Evolutionary conservation across 441 rosid species (phyloP), one percentile per base, ranked within the genome.

Genomic region (Populus hybrid): DNA sequence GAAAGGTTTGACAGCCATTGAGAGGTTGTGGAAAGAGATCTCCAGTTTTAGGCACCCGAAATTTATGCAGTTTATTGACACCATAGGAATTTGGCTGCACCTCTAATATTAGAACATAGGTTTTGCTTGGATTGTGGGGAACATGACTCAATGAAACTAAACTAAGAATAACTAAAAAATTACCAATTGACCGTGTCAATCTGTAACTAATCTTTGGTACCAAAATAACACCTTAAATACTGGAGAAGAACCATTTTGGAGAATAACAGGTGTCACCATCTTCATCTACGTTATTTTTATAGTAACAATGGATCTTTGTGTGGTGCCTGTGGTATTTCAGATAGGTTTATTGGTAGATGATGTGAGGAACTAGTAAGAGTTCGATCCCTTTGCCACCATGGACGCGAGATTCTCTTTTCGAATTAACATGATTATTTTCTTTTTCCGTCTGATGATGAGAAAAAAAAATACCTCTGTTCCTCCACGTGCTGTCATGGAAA

Each of bases 41-140:
- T 74, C 78, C 77, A 31, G 31, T 74, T 81, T 81, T 82, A 74
- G 81, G 5, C 64, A 21, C 74, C 50, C 53, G 53, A 72, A 69
- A 8, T 28, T 66, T 77, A 79, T 65, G 35, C 23, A 72, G 56
- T 69, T 74, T 9, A 14, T 78, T 35, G 9, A 38, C 79, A 78
- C 81, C 81, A 74, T 72, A 77, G 14, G 72, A 9, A 26, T 83
- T 74, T 45, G 74, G 75, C 28, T 76, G 3, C 56, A 0, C 21
- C 12, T 29, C 84, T 87, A 83, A 72, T 45, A 83, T 83, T 85
- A 78, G n/a, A 78, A 14, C 65, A 24, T 10, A 67, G 24, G 78
- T 36, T 61, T 64, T 69, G 28, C 68, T 56, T 68, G 7, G 20
- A 3, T 74, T 21, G 21, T 3, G 69, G 61, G 28, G 65, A 61